Conservation (phyloP, 192 early-diverging fungal genomes). For the Kickxella alabastrina region DNA sequence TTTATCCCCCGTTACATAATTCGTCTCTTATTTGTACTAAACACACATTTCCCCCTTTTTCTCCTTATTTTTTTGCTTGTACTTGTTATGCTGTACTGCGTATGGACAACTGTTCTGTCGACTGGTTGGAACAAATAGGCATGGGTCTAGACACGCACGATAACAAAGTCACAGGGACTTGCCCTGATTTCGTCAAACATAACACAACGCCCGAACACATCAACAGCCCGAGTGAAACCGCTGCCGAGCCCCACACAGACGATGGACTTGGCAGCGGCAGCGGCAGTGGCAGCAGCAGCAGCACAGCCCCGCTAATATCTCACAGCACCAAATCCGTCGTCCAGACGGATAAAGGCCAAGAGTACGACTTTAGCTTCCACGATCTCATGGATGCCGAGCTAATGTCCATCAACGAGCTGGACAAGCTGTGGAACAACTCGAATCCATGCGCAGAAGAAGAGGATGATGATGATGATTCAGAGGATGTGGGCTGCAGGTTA, state of each 20-base stretch:
- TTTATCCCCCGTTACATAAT: background rate
- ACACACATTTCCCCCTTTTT: background rate
- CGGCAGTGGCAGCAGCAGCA: conserved; percentile 2
- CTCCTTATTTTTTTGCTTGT: too few relatives aligned
- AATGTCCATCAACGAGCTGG: conserved; percentile 61
- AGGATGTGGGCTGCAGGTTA: background rate
- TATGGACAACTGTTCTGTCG: conserved; percentile 25
- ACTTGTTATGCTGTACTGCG: conserved; percentile 2
- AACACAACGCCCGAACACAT: conserved; percentile 7
- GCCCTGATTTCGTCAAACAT: conserved; percentile 1
- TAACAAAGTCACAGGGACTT: background rate
- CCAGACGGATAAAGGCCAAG: conserved; percentile 2
- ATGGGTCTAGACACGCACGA: background rate
- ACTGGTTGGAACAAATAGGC: conserved; percentile 27
- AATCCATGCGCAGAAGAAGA: conserved; percentile 11
- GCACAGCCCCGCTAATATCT: too few relatives aligned
- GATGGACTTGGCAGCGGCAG: conserved; percentile 1
- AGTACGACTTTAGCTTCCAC: conserved; percentile 46
- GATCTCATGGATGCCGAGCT: conserved; percentile 61
- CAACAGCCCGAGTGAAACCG: background rate
- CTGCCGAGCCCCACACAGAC: background rate
- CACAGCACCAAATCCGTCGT: background rate
- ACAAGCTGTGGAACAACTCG: conserved; percentile 53
- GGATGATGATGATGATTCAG: background rate
- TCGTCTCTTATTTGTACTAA: background rate